Percentiles rank a stretch among this genome's conserved stretches.
These are phyloP conservation scores for Aspergillus haitiensis DNA, from an alignment of 495 filamentous ascomycete genomes.

Conservation along the genomic window DNA sequence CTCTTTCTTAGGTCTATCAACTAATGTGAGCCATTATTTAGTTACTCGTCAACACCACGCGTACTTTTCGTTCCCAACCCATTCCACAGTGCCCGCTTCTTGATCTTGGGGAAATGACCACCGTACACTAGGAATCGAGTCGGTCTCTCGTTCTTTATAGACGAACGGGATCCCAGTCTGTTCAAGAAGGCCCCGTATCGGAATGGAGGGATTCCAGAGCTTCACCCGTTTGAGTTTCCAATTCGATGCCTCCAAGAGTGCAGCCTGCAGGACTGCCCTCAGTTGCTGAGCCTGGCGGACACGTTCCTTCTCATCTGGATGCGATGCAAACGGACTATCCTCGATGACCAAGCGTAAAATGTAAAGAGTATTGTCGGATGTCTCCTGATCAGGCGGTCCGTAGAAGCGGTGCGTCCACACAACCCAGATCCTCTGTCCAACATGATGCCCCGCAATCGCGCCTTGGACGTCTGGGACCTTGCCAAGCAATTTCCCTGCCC, in stretches of 20 bases:
- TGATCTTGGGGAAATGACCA: not conserved
- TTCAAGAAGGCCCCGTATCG: not conserved
- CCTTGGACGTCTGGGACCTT: not conserved
- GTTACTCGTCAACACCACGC: slow-evolving; percentile 8
- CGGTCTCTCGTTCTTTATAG: not conserved
- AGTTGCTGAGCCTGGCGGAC: not conserved
- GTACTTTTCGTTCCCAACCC: slow-evolving; percentile 14
- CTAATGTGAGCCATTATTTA: not conserved
- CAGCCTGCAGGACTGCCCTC: slow-evolving; percentile 2
- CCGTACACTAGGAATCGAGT: not conserved
- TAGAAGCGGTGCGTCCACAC: slow-evolving; percentile 11
- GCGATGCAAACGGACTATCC: not conserved
- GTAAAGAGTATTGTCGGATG: slow-evolving; percentile 2
- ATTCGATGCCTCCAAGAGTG: slow-evolving; percentile 3
- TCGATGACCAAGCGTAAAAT: slow-evolving; percentile 9
- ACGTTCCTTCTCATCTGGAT: not conserved
- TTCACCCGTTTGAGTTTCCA: slow-evolving; percentile 7
- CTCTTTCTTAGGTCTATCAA: too few relatives aligned
- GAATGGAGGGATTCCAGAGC: slow-evolving; percentile 4
- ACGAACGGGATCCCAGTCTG: not conserved
- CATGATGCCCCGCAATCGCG: not conserved
- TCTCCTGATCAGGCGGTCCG: not conserved
- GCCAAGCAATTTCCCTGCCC: not conserved
- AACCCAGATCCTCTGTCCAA: slow-evolving; percentile 8
- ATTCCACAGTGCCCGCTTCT: not conserved